Base-by-base conservation (phyloP, 2,329 filamentous ascomycete genomes). In the Hymenoscyphus repandus region DNA sequence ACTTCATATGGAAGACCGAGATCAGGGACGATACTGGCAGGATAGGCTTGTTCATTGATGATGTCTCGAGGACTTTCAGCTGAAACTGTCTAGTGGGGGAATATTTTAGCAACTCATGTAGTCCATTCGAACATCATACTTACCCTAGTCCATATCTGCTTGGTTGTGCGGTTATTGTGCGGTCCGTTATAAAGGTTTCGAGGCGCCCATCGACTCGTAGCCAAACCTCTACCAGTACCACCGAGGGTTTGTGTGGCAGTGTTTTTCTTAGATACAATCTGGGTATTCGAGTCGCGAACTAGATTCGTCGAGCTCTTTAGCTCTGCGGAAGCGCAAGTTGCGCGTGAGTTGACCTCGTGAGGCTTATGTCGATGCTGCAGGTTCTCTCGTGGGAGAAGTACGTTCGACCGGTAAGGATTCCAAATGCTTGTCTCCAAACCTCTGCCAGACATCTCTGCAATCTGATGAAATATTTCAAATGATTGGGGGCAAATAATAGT, bases 1-100 rank as follows among this genome's bases (percentile, higher is more conserved):
- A 66, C 64, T 57, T 66, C 62, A 36, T 66, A 66, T n/a, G 64
- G 64, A 17, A 66, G 59, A 18, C 57, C 61, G 6, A 63, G 56
- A 32, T 65, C 61, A 17, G 47, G 47, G 15, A 46, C n/a, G 37
- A 40, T 42, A 3, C 47, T 9, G 13, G 49, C 47, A 3, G 50
- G 31, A 30, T 46, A 22, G 20, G 51, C 32, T 20, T 37, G 11
- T 13, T 40, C 7, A 32, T 45, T 34, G n/a, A 20, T 13, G 18
- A 18, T 18, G 12, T 20, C 2, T 47, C 6, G 27, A 32, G 20
- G 20, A 15, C 41, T 27, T 17, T 38, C 3, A 17, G 46, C 32
- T n/a, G 31, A 33, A 20, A 39, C 30, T 6, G 43, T 50, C 41
- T 50, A 27, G 20, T 15, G 17, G 38, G 38, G 7, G 22, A 27